phyloP scores from a whole-genome alignment of 768 basidiomycete genomes.

The Hemileccinum impolitum region DNA sequence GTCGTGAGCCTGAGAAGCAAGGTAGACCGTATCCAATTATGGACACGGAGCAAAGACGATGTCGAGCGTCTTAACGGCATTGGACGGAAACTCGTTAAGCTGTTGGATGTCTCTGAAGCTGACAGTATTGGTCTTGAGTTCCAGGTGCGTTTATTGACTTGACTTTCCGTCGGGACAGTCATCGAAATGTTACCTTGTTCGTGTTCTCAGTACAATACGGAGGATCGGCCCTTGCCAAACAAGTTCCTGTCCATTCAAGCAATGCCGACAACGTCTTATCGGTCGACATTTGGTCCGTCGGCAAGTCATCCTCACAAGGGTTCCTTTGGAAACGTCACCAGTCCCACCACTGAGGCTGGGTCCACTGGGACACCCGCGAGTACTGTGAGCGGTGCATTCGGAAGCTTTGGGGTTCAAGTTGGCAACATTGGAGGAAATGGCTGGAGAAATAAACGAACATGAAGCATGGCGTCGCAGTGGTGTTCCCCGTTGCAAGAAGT shows the following conservation, averaged over 20 bases:
- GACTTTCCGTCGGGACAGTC: neutral
- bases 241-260: constrained; percentile 81
- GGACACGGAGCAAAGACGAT: constrained; percentile 85
- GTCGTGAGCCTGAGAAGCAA: constrained; percentile 86
- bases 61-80: constrained; percentile 81
- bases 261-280: constrained; percentile 62
- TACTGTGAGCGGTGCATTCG: constrained; percentile 40
- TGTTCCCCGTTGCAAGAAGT: constrained; percentile 2
- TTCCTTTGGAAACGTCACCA: constrained; percentile 15
- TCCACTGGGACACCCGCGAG: constrained; percentile 24
- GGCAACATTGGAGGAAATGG: constrained; percentile 36
- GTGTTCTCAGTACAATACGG: constrained; percentile 69
- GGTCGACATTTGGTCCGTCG: constrained; percentile 57
- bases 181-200: neutral
- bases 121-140: constrained; percentile 88
- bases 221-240: constrained; percentile 75
- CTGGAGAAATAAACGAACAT: constrained; percentile 26
- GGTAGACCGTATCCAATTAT: constrained; percentile 88
- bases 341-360: constrained; percentile 24
- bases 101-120: constrained; percentile 79
- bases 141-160: constrained; percentile 52
- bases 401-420: constrained; percentile 46
- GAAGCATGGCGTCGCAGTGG: constrained; percentile 5
- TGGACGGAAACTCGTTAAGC: constrained; percentile 77
- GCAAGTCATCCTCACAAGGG: constrained; percentile 20